phyloP scores from a whole-genome alignment of 352 stramenopile species.

The Pythium grandisporangium region DNA sequence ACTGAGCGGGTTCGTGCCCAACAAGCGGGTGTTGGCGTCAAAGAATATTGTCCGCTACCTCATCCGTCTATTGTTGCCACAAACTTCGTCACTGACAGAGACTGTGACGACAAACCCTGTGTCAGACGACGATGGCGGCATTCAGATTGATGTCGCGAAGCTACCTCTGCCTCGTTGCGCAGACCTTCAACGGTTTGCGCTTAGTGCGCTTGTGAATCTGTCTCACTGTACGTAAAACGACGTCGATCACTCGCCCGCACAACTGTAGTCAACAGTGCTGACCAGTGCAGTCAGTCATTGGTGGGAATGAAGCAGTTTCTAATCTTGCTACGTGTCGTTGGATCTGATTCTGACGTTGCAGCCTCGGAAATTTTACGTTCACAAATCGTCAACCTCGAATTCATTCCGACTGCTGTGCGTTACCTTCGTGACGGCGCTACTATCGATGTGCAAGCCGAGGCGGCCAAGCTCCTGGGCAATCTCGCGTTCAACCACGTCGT shows the following conservation, averaged over 20 bases:
- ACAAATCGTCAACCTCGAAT: slow-evolving; percentile 50
- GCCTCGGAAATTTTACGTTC: slow-evolving; percentile 67
- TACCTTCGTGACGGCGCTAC: slow-evolving; percentile 36
- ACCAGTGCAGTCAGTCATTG: too few relatives aligned
- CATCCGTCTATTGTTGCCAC: slow-evolving; percentile 25
- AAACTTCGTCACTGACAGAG: not conserved
- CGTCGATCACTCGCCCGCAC: too few relatives aligned
- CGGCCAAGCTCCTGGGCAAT: slow-evolving; percentile 58
- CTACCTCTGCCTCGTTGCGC: slow-evolving; percentile 24
- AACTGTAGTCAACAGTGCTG: too few relatives aligned
- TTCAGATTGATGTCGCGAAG: slow-evolving; percentile 19
- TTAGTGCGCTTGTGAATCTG: slow-evolving; percentile 62
- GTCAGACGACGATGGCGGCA: not conserved
- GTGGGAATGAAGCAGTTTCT: too few relatives aligned
- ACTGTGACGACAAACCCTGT: too few relatives aligned
- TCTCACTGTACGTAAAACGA: slow-evolving; percentile 50
- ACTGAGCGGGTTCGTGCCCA: slow-evolving; percentile 32
- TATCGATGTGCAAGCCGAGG: slow-evolving; percentile 30
- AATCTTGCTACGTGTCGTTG: too few relatives aligned
- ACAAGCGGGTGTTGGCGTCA: slow-evolving; percentile 58
- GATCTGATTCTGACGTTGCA: too few relatives aligned
- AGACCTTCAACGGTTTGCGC: slow-evolving; percentile 31
- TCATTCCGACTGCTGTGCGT: slow-evolving; percentile 31
- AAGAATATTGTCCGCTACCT: slow-evolving; percentile 52
- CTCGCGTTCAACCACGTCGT: slow-evolving; percentile 56